phyloP scores from a whole-genome alignment of 371 early-diverging fungal species.

The Thermomucor indicae-seudaticae region DNA sequence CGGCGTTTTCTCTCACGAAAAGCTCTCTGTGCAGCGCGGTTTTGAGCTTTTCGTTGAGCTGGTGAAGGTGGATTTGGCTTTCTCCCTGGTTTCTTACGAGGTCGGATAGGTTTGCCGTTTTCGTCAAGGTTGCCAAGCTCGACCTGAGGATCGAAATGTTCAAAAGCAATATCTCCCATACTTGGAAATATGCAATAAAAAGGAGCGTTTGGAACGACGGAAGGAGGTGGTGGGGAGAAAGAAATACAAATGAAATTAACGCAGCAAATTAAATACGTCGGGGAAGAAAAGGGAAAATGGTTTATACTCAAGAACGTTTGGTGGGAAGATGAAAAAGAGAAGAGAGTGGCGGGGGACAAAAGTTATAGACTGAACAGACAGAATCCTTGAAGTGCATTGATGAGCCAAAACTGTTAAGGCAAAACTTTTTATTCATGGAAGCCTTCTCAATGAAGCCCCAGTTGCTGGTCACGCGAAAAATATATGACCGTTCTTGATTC shows the following conservation, averaged over 20 bases:
- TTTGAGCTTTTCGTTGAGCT: slow-evolving; percentile 47
- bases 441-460: too few relatives aligned
- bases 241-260: neutral
- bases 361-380: too few relatives aligned
- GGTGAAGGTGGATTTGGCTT: slow-evolving; percentile 33
- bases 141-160: slow-evolving; percentile 28
- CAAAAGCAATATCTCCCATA: slow-evolving; percentile 30
- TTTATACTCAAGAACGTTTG: neutral
- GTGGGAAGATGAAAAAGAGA: too few relatives aligned
- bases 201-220: neutral
- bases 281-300: neutral
- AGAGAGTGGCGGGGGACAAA: too few relatives aligned
- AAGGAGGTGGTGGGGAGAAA: neutral
- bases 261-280: too few relatives aligned
- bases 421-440: too few relatives aligned
- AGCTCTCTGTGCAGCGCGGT: slow-evolving; percentile 25
- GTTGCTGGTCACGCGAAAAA: too few relatives aligned
- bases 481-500: too few relatives aligned
- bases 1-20: slow-evolving; percentile 31
- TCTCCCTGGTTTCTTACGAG: slow-evolving; percentile 25
- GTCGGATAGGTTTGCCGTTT: slow-evolving; percentile 28
- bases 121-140: slow-evolving; percentile 26
- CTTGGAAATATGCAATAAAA: neutral
- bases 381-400: too few relatives aligned
- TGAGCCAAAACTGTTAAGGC: too few relatives aligned